These are phyloP conservation scores for Suhomyces ambrosiae DNA, from an alignment of 1,139 yeast genomes.

Conservation along the genomic window DNA sequence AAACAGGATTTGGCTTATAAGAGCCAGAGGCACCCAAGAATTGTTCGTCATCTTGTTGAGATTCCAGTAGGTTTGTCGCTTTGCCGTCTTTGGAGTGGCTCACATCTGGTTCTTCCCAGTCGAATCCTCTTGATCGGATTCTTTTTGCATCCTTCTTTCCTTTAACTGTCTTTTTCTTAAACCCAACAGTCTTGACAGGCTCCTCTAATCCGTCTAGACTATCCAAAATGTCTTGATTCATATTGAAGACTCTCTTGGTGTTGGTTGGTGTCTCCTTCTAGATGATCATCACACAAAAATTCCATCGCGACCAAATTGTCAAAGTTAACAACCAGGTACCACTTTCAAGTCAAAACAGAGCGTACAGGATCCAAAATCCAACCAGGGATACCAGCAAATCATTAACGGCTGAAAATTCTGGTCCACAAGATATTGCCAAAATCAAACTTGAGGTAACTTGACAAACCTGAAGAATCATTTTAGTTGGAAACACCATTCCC, in stretches of 20 bases:
- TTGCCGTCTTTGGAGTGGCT: background rate
- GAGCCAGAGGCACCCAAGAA: background rate
- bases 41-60: too few species aligned
- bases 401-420: too few species aligned
- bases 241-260: background rate
- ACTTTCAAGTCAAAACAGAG: too few species aligned
- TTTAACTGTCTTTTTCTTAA: constrained; percentile 26
- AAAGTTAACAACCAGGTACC: background rate
- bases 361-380: too few species aligned
- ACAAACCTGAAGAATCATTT: too few species aligned
- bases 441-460: too few species aligned
- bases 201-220: constrained; percentile 13
- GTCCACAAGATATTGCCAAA: too few species aligned
- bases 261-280: background rate
- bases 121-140: constrained; percentile 1
- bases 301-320: constrained; percentile 1
- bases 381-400: too few species aligned
- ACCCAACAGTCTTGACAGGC: constrained; percentile 14
- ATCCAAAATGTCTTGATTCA: constrained; percentile 8
- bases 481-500: too few species aligned
- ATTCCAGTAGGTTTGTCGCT: too few species aligned
- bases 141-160: constrained; percentile 12
- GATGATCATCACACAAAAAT: background rate
- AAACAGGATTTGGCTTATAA: background rate
- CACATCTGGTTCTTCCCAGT: constrained; percentile 3